Percentiles rank a stretch among this genome's conserved stretches.
phyloP scores from a whole-genome alignment of 768 basidiomycete genomes.

The Dioszegia crocea region DNA sequence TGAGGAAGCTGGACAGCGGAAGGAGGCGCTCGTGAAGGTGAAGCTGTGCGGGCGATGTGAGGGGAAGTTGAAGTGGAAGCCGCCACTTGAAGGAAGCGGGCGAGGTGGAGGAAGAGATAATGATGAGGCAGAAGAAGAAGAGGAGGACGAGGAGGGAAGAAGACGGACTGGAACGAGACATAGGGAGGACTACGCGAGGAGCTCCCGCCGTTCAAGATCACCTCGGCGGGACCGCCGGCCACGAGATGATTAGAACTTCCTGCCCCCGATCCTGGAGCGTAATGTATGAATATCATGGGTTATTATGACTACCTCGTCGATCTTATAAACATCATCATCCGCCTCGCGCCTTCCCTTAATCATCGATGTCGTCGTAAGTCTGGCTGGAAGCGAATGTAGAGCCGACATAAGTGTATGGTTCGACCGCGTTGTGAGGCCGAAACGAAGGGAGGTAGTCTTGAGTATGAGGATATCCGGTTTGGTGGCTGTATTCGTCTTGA shows the following conservation, averaged over 20 bases:
- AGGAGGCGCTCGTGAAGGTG: constrained; percentile 82
- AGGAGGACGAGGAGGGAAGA: constrained; percentile 5
- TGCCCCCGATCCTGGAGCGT: no score
- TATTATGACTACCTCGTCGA: no score
- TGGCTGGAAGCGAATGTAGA: not conserved
- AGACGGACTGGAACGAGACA: not conserved
- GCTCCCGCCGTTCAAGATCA: not conserved
- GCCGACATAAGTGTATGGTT: no score
- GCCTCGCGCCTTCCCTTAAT: not conserved
- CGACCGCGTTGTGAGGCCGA: no score
- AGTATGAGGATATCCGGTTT: no score
- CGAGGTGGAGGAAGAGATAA: not conserved
- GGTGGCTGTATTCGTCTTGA: no score
- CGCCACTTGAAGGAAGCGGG: constrained; percentile 2
- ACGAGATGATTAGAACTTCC: not conserved
- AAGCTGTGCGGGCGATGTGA: constrained; percentile 75
- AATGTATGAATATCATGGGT: no score
- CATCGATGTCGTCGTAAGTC: constrained; percentile 4
- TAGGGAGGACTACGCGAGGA: not conserved
- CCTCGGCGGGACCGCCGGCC: not conserved
- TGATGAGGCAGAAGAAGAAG: not conserved
- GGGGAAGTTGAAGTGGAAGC: constrained; percentile 73
- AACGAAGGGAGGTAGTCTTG: not conserved
- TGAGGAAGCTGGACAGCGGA: constrained; percentile 67
- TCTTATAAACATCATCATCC: no score